Evolutionary conservation across 1,284 basidiomycete genomes (phyloP).

Genomic region (Ceratorhiza oryzae-sativae): DNA sequence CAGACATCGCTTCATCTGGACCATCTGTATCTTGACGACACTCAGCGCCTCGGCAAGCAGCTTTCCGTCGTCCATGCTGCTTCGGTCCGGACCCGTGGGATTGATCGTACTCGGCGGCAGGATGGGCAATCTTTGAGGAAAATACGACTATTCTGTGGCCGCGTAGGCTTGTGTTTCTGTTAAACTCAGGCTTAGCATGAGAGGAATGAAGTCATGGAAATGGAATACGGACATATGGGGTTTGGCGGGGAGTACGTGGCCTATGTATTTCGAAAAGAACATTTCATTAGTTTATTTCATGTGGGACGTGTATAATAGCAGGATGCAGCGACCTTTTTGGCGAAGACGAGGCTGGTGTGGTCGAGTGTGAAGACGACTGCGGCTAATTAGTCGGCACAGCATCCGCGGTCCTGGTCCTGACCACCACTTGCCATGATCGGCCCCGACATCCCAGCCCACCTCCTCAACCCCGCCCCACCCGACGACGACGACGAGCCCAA

Average conservation of each 20-base stretch:
- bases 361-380: slow-evolving; percentile 30
- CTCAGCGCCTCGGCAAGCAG: slow-evolving; percentile 80
- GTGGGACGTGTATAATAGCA: background rate
- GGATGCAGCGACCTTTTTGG: background rate
- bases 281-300: background rate
- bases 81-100: slow-evolving; percentile 16
- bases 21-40: slow-evolving; percentile 90
- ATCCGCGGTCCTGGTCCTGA: slow-evolving; percentile 20
- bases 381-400: slow-evolving; percentile 32
- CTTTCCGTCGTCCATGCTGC: slow-evolving; percentile 58
- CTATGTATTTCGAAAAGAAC: background rate
- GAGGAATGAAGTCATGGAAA: too few species aligned
- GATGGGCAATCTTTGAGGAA: background rate
- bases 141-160: background rate
- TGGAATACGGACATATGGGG: too few species aligned
- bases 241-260: slow-evolving; percentile 5
- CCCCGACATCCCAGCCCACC: slow-evolving; percentile 25
- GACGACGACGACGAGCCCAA: slow-evolving; percentile 1
- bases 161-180: background rate
- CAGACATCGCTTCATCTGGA: slow-evolving; percentile 91
- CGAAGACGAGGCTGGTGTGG: background rate
- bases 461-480: background rate
- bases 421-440: slow-evolving; percentile 27
- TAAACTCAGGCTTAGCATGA: background rate
- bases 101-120: slow-evolving; percentile 7